These are phyloP conservation scores for Rhododendron williamsianum DNA, from an alignment of 148 eudicot species.

Conservation along the genomic window DNA sequence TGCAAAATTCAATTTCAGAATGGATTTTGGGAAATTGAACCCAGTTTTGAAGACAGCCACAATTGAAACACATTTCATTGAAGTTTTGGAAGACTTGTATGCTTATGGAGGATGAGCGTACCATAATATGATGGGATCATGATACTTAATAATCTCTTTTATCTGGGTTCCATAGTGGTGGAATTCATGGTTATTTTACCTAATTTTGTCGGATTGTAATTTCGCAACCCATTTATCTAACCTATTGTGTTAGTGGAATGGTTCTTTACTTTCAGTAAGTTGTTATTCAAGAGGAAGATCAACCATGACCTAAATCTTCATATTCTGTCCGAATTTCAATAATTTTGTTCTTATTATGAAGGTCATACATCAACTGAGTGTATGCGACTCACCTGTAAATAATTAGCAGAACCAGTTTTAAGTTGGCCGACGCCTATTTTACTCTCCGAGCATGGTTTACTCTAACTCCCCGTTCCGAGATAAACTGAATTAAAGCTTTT, in stretches of 20 bases:
- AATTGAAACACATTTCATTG: not conserved
- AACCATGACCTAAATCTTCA: not conserved
- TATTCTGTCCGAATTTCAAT: not conserved
- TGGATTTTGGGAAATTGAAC: conserved; percentile 10
- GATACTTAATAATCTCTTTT: not conserved
- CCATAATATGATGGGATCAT: not conserved
- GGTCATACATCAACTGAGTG: not conserved
- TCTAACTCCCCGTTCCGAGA: too few species aligned
- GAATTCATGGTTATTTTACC: not conserved
- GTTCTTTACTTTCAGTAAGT: not conserved
- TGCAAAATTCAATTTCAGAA: conserved; percentile 7
- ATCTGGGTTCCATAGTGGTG: not conserved
- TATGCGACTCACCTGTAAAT: not conserved
- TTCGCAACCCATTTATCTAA: not conserved
- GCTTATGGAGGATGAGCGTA: not conserved
- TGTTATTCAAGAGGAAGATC: not conserved
- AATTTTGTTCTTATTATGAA: not conserved
- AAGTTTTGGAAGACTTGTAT: not conserved
- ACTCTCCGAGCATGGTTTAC: too few species aligned
- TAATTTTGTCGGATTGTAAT: not conserved
- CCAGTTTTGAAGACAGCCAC: conserved; percentile 12
- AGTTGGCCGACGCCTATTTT: not conserved
- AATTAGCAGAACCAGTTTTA: not conserved
- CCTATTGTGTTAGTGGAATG: not conserved
- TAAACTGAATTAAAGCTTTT: too few species aligned